Conservation (phyloP, 2,329 filamentous ascomycete species). For the Fusarium euwallaceae region DNA sequence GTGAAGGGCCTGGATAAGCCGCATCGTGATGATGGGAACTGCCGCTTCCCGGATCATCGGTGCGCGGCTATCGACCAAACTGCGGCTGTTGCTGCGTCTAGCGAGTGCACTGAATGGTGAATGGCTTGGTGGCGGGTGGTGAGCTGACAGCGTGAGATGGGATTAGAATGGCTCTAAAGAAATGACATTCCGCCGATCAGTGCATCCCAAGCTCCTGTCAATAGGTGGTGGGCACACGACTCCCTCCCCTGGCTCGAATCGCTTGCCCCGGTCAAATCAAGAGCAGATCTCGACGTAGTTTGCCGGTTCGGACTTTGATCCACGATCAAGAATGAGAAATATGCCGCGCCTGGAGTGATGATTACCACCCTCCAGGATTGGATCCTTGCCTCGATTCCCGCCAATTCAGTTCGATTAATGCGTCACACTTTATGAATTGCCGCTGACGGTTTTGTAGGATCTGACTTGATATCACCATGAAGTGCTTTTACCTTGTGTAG, state of each 20-base stretch:
- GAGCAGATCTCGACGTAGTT: conserved; percentile 14
- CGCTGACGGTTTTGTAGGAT: neutral
- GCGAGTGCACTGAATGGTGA: conserved; percentile 10
- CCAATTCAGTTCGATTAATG: neutral
- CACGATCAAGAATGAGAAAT: conserved; percentile 24
- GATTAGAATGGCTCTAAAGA: neutral
- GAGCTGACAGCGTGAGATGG: conserved; percentile 8
- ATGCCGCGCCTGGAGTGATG: neutral
- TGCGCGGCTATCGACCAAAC: conserved; percentile 20
- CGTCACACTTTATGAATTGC: neutral
- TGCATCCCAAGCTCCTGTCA: neutral
- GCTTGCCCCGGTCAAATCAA: conserved; percentile 7
- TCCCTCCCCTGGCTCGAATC: conserved; percentile 1
- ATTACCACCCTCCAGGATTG: neutral
- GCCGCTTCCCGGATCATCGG: conserved; percentile 16
- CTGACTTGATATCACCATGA: neutral
- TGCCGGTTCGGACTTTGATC: neutral
- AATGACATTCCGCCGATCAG: neutral
- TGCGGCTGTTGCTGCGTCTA: conserved; percentile 12
- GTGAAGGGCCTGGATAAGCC: neutral
- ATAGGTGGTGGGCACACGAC: neutral
- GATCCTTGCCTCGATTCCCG: neutral
- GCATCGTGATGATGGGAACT: conserved; percentile 10
- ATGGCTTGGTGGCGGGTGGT: conserved; percentile 16
- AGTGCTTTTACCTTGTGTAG: neutral